Percentiles rank a stretch among this genome's conserved stretches.
phyloP scores from a whole-genome alignment of 2,329 filamentous ascomycete genomes.

The Cryphonectria naterciae region DNA sequence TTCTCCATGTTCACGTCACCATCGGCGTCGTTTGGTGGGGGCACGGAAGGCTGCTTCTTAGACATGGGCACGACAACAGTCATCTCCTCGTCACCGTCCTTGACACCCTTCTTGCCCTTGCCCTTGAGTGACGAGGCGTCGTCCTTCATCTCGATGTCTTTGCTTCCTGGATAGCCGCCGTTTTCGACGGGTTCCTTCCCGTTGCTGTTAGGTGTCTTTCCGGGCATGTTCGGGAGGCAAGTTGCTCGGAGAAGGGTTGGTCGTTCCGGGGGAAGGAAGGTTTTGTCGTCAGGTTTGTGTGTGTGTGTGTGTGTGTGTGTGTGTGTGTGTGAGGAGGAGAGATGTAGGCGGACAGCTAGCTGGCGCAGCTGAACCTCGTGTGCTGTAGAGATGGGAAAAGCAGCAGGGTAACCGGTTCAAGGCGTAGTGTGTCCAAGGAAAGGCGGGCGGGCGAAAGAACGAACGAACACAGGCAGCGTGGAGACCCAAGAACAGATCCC shows the following conservation, averaged over 20 bases:
- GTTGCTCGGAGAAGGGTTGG: background rate
- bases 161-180: conserved; percentile 63
- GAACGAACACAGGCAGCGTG: conserved; percentile 22
- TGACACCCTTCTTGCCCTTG: conserved; percentile 65
- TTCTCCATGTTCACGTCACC: conserved; percentile 75
- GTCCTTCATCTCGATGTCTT: conserved; percentile 73
- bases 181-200: conserved; percentile 73
- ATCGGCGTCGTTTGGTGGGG: conserved; percentile 63
- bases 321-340: too few species aligned
- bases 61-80: conserved; percentile 78
- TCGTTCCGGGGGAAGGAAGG: conserved; percentile 17
- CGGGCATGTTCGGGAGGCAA: conserved; percentile 59
- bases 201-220: conserved; percentile 74
- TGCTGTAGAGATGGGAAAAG: background rate
- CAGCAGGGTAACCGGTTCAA: conserved; percentile 3
- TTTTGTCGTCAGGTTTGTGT: conserved; percentile 19
- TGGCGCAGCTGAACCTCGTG: conserved; percentile 23
- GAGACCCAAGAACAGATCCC: conserved; percentile 9
- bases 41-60: conserved; percentile 65
- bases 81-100: conserved; percentile 78
- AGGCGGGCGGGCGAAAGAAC: conserved; percentile 19
- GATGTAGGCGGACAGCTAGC: conserved; percentile 21
- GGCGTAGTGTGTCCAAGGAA: conserved; percentile 11
- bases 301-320: background rate
- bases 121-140: conserved; percentile 56